Base-by-base conservation (phyloP, 768 basidiomycete species). In the Floccularia luteovirens region DNA sequence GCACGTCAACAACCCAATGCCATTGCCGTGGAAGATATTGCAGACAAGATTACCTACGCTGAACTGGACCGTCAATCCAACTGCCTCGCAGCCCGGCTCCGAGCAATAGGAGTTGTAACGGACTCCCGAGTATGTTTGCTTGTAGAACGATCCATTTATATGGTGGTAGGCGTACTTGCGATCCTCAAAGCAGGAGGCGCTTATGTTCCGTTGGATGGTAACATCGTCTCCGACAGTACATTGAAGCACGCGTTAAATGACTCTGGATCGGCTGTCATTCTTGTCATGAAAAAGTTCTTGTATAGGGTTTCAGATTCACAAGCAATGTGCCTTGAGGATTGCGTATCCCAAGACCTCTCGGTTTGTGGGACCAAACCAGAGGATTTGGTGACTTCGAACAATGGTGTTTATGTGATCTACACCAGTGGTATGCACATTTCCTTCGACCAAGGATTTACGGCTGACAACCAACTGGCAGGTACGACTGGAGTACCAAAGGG, bases 401-500 rank as follows among this genome's bases (percentile, higher is more conserved):
- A 77, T 45, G 67, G 70, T 22, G 69, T 65, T 7, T 79, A 79
- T 55, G 69, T 77, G 27, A 78, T 80, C 31, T 80, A 77, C 53
- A 80, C 77, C 8, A 74, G 74, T 31, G 77, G 77, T 73, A 52
- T 38, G 64, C 51, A 42, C 31, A 30, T 43, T 39, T 48, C 20
- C 45, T 35, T 27, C 21, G 34, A n/a, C 8, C n/a, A 6, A 10
- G 14, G 12, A 28, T 37, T 31, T 6, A 21, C 13, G 35, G 28
- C 24, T 49, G 21, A 43, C 39, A 22, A n/a, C 19, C 12, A 41
- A 8, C 19, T 42, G 31, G 25, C 44, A 70, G 71, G 70, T 20
- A 73, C 77, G 6, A 77, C 70, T 30, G 78, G 77, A 1, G 62
- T 67, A 22, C 77, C 77, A 1, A 79, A 79, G 52, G 77, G 76